Percentiles rank a stretch among this genome's conserved stretches.
These are phyloP conservation scores for Moniliella sp. DNA, from an alignment of 1,284 basidiomycete species.

Conservation along the genomic window DNA sequence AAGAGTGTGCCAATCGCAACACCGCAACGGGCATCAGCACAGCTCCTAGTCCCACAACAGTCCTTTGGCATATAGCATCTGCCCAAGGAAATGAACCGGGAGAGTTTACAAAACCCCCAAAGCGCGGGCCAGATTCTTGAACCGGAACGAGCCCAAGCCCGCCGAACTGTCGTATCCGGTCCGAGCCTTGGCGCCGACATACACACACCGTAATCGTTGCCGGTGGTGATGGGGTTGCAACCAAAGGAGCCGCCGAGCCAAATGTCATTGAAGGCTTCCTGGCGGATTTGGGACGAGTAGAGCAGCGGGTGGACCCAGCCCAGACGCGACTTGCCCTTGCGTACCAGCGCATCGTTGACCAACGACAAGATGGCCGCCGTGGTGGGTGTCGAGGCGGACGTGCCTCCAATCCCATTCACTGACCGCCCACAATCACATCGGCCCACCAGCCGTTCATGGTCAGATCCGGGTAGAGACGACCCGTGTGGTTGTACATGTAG, in stretches of 20 bases:
- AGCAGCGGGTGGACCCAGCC: slow-evolving; percentile 4
- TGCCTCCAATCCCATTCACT: slow-evolving; percentile 3
- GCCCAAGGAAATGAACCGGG: too few relatives aligned
- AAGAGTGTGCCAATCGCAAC: too few relatives aligned
- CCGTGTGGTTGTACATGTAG: slow-evolving; percentile 4
- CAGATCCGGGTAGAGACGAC: slow-evolving; percentile 5
- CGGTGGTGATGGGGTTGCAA: background rate
- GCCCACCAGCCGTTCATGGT: slow-evolving; percentile 3
- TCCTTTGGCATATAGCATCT: too few relatives aligned
- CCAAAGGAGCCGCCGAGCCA: slow-evolving; percentile 1
- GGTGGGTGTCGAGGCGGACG: slow-evolving; percentile 4
- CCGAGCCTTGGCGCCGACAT: background rate
- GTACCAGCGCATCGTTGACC: slow-evolving; percentile 2
- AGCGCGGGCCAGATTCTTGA: background rate
- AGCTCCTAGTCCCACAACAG: too few relatives aligned
- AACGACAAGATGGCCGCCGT: slow-evolving; percentile 4
- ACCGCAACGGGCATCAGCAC: too few relatives aligned
- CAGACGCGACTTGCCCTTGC: slow-evolving; percentile 3
- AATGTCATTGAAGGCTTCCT: slow-evolving; percentile 5
- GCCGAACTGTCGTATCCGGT: slow-evolving; percentile 1
- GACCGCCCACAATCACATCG: background rate
- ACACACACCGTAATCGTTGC: background rate
- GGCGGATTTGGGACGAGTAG: slow-evolving; percentile 1
- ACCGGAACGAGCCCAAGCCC: slow-evolving; percentile 1
- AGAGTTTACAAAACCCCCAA: too few relatives aligned